These are phyloP conservation scores for Pythium periplocum DNA, from an alignment of 352 stramenopile genomes.

Conservation along the genomic window DNA sequence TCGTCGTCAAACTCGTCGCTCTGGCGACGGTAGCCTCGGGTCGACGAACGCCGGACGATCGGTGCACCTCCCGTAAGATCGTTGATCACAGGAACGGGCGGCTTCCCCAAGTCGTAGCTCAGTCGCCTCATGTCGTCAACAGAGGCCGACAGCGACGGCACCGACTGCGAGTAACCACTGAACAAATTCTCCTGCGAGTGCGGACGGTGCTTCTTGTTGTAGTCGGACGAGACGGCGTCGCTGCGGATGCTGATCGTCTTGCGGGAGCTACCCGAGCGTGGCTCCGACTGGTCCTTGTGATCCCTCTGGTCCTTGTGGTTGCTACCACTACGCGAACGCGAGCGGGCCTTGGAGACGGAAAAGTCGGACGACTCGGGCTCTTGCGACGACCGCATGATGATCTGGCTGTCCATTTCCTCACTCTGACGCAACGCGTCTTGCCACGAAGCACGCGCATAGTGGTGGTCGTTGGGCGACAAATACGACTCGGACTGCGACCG, in stretches of 20 bases:
- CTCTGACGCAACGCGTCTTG: conserved; percentile 23
- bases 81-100: neutral
- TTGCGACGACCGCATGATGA: conserved; percentile 40
- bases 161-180: too few relatives aligned
- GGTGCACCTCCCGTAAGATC: neutral
- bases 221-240: too few relatives aligned
- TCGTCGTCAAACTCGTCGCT: conserved; percentile 4
- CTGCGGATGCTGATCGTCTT: neutral
- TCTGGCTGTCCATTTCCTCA: conserved; percentile 33
- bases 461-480: conserved; percentile 31
- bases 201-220: too few relatives aligned
- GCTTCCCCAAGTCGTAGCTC: conserved; percentile 16
- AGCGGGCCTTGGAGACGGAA: conserved; percentile 11
- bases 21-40: neutral
- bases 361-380: conserved; percentile 35
- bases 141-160: conserved; percentile 5
- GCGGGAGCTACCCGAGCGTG: conserved; percentile 16
- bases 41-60: conserved; percentile 4
- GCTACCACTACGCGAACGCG: conserved; percentile 18
- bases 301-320: conserved; percentile 27
- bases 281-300: conserved; percentile 6
- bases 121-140: conserved; percentile 10
- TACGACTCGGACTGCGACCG: conserved; percentile 65
- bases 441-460: conserved; percentile 24
- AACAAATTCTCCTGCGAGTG: too few relatives aligned